Evolutionary conservation across 257 asterid species (phyloP).

Genomic region (Gentiana macrophylla): DNA sequence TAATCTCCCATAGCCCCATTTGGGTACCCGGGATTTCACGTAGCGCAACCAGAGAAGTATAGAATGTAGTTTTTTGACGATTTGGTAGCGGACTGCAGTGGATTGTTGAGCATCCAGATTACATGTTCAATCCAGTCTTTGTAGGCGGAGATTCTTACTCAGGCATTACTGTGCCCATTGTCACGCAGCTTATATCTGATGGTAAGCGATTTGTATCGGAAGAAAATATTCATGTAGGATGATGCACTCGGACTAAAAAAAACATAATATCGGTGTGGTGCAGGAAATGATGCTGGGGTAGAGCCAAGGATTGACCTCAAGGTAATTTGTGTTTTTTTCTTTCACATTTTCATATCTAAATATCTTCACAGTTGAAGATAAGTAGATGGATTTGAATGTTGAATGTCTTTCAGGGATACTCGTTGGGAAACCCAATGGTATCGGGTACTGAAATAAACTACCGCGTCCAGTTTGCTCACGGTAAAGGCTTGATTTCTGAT

Average conservation of each 20-base stretch:
- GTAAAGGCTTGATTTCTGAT: slow-evolving; percentile 24
- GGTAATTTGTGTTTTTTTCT: slow-evolving; percentile 3
- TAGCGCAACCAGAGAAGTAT: too few species aligned
- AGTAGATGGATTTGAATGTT: not conserved
- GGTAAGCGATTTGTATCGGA: slow-evolving; percentile 4
- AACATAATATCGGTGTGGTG: not conserved
- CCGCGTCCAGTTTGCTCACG: slow-evolving; percentile 15
- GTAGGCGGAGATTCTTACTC: slow-evolving; percentile 23
- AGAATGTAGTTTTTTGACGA: too few species aligned
- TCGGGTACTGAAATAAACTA: slow-evolving; percentile 1
- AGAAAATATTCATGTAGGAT: not conserved
- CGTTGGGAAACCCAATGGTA: not conserved
- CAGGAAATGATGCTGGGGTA: slow-evolving; percentile 14
- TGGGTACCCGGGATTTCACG: too few species aligned
- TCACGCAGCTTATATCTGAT: slow-evolving; percentile 16
- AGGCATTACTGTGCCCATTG: slow-evolving; percentile 15
- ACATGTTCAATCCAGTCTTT: slow-evolving; percentile 13
- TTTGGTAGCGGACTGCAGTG: slow-evolving; percentile 6
- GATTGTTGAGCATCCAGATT: slow-evolving; percentile 19
- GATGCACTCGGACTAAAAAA: not conserved
- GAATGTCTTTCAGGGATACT: slow-evolving; percentile 3
- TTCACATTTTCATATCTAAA: too few species aligned
- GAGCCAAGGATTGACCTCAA: slow-evolving; percentile 13
- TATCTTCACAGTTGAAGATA: not conserved
- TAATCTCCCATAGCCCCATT: too few species aligned